phyloP scores from a whole-genome alignment of 2,329 filamentous ascomycete species.

The Teratosphaeria pseudoeucalypti region DNA sequence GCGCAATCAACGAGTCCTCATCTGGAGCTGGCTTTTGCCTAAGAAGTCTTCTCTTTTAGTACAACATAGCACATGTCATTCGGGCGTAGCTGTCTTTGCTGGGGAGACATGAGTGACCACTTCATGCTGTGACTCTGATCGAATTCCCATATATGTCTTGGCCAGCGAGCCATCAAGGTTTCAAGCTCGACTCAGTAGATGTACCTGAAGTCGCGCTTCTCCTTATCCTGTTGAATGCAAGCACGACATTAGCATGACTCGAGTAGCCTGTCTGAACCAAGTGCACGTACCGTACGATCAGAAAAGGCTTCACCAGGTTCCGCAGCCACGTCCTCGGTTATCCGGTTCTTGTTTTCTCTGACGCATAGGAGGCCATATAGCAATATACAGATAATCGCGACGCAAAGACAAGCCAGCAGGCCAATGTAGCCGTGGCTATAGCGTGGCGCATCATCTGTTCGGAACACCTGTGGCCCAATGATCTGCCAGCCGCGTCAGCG shows the following conservation, averaged over 20 bases:
- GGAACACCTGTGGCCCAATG: slow-evolving; percentile 1
- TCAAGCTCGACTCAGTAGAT: background rate
- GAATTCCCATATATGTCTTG: too few relatives aligned
- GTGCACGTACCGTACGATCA: background rate
- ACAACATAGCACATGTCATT: too few relatives aligned
- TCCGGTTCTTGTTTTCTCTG: background rate
- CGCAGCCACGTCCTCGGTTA: background rate
- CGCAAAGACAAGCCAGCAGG: background rate
- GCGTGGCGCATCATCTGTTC: background rate
- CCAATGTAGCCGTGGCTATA: background rate
- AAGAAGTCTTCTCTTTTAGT: too few relatives aligned
- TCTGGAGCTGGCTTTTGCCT: too few relatives aligned
- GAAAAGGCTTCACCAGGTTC: background rate
- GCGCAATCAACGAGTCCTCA: too few relatives aligned
- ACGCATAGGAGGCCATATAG: background rate
- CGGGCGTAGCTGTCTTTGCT: too few relatives aligned
- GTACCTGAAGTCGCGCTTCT: background rate
- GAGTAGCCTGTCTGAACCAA: background rate
- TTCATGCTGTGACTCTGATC: too few relatives aligned
- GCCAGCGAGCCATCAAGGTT: background rate
- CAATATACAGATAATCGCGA: background rate
- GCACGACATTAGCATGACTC: background rate
- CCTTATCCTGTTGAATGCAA: background rate
- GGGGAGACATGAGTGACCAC: too few relatives aligned
- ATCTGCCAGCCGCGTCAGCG: background rate